Evolutionary conservation across 345 rosid genomes (phyloP).

Genomic region (Eucalyptus caleyi): DNA sequence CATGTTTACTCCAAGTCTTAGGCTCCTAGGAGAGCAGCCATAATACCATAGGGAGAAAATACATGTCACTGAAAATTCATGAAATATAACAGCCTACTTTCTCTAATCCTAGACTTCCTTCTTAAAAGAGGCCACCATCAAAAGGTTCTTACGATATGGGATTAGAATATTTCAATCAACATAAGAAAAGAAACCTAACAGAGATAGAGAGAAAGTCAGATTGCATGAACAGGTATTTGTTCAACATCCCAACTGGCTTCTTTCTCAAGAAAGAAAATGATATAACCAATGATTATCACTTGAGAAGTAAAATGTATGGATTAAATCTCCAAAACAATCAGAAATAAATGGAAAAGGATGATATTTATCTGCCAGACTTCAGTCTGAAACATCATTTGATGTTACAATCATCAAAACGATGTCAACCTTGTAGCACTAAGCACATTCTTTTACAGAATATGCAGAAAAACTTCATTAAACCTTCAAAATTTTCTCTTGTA

Average conservation of each 20-base stretch:
- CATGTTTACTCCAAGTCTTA: neutral
- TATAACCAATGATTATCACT: neutral
- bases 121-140: neutral
- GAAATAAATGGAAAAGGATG: neutral
- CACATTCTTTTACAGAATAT: neutral
- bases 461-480: neutral
- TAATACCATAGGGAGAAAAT: neutral
- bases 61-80: neutral
- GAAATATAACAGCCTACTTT: neutral
- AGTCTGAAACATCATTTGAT: neutral
- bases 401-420: neutral
- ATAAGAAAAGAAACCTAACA: neutral
- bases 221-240: neutral
- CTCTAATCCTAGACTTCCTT: neutral
- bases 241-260: neutral
- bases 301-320: neutral
- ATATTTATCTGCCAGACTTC: neutral
- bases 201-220: neutral
- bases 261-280: neutral
- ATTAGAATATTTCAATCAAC: neutral
- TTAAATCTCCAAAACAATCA: neutral
- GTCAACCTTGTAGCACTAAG: neutral
- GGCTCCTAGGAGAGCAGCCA: neutral
- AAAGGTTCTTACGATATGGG: neutral
- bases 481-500: neutral